Base-by-base conservation (phyloP, 495 filamentous ascomycete genomes). In the Aspergillus taichungensis region DNA sequence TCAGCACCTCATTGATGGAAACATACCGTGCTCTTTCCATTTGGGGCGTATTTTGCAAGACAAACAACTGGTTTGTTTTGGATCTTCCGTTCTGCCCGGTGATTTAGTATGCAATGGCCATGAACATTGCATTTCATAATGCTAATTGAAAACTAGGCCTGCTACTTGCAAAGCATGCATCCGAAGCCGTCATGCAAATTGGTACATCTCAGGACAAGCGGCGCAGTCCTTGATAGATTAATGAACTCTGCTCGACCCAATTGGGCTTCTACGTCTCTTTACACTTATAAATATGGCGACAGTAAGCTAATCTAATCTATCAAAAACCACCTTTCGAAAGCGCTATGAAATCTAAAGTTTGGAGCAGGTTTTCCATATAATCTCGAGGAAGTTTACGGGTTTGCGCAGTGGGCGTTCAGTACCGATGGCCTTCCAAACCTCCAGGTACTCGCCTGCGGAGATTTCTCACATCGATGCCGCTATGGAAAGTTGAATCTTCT, bases 391-490 rank as follows among this genome's bases (percentile, higher is more conserved):
- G 6, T 41, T 3, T 30, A 10, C 38, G 39, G 30, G 1, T 43
- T 48, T 38, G 32, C 46, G 14, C 13, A 35, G 11, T 48, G 46
- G 46, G 46, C 46, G 5, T 48, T 48, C 33, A 29, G 39, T 24
- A 1, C 38, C 0, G 33, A 43, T 14, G 46, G 46, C 8, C 32
- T 42, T n/a, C 33, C 46, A 1, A 42, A 37, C 10, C 39, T 48
- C 5, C 18, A 42, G 9, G 46, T 48, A 5, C 33, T 48, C 33
- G 46, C 28, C 6, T 48, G 11, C 3, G 46, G 46, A 5, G 46
- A 48, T 8, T 48, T 42, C 24, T 48, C 46, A 6, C 32, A 28
- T 14, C 0, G 6, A 29, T 30, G 46, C n/a, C 32, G 39, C 11
- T 32, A 39, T 29, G 7, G 31, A 11, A 42, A 32, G 11, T 48